Evolutionary conservation across 2,329 filamentous ascomycete species (phyloP).

Genomic region (Epichloe gansuensis): DNA sequence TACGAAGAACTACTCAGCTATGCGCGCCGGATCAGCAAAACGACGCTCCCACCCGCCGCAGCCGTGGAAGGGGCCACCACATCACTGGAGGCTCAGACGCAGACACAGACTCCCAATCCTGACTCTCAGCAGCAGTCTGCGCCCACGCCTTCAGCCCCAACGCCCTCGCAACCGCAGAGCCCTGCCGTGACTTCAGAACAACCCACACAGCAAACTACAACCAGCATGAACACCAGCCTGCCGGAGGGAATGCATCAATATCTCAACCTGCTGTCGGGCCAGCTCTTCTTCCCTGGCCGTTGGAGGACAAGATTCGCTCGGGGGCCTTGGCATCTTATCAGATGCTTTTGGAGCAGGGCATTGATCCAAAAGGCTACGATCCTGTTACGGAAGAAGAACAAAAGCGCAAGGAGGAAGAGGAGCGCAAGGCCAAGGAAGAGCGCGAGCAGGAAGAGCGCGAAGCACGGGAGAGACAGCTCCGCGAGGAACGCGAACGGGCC

Average conservation of each 20-base stretch:
- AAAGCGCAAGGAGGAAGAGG: constrained; percentile 38
- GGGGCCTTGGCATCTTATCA: constrained; percentile 58
- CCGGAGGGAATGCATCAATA: constrained; percentile 36
- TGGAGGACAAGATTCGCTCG: constrained; percentile 53
- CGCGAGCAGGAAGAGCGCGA: constrained; percentile 33
- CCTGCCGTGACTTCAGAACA: constrained; percentile 19
- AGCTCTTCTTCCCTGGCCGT: constrained; percentile 65
- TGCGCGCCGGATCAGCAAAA: constrained; percentile 68
- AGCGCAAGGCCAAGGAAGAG: constrained; percentile 34
- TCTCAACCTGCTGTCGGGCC: constrained; percentile 43
- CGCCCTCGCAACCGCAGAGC: constrained; percentile 22
- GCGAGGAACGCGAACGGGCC: constrained; percentile 26
- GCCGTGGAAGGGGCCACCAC: constrained; percentile 28
- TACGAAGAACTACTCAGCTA: constrained; percentile 67
- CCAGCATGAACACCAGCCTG: constrained; percentile 28
- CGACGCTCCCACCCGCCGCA: constrained; percentile 57
- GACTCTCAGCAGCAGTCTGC: constrained; percentile 19
- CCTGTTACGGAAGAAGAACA: constrained; percentile 42
- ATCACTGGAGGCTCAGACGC: constrained; percentile 15
- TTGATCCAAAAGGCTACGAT: constrained; percentile 49
- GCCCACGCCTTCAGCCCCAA: constrained; percentile 21
- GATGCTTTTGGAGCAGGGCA: constrained; percentile 46
- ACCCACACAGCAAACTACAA: constrained; percentile 21
- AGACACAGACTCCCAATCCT: constrained; percentile 11
- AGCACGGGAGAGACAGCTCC: constrained; percentile 29